Base-by-base conservation (phyloP, 495 filamentous ascomycete species). In the Friedmanniomyces simplex region DNA sequence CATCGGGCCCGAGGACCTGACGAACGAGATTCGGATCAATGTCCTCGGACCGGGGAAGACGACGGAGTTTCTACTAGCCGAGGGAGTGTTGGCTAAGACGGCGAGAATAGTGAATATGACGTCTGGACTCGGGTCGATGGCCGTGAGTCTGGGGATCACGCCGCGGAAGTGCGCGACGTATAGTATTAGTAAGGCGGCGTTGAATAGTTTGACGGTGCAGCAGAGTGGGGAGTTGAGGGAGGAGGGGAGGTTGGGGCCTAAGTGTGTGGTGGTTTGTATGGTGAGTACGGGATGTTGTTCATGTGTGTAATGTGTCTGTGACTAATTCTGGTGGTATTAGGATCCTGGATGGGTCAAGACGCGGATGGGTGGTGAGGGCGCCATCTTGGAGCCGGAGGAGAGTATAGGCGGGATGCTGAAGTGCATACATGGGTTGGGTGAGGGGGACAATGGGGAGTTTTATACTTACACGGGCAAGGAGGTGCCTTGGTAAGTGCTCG, bases 201-300 rank as follows among this genome's bases (percentile, higher is more conserved):
- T 76, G 21, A 74, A 76, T 52, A 72, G 72, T 67, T 63, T 76
- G 52, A 71, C 61, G 7, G 61, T 70, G n/a, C 74, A 76, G 57
- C 72, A 75, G 53, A 64, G 65, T 30, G 63, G 53, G 10, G 68
- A 72, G 37, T 36, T 75, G 14, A 60, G 60, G 32, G 57, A 61
- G 21, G 39, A 43, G 39, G 39, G 39, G 39, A 67, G 60, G 52
- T 50, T 45, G 11, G 63, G 68, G 14, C 53, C 70, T 47, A 59
- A 49, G 30, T 30, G 25, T n/a, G 53, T 67, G 13, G 63, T 65
- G n/a, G 49, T 65, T 10, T 59, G 63, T 47, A 59, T 65, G 54
- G 63, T 32, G 10, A 32, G 28, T 32, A 3, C 10, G 28, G 28
- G 28, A 32, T 32, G 10, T n/a, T n/a, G n/a, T n/a, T n/a, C n/a